Evolutionary conservation across 345 rosid genomes (phyloP).

Genomic region (Acer yangbiense): DNA sequence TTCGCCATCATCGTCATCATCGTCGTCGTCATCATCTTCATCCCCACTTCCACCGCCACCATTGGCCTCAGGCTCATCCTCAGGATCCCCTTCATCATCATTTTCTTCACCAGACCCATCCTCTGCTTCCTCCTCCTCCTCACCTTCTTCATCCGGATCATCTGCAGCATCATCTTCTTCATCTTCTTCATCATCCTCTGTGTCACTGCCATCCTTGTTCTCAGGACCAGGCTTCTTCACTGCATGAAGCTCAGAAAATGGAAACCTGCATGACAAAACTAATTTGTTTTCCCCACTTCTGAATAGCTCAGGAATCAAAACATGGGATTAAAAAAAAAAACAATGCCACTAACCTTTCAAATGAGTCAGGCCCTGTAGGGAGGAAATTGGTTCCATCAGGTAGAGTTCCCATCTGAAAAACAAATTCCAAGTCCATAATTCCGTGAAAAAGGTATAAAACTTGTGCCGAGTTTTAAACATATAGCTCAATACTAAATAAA

Average conservation of each 20-base stretch:
- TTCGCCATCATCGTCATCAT: constrained; percentile 30
- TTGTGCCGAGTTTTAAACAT: not conserved
- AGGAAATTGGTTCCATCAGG: constrained; percentile 28
- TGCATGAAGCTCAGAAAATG: constrained; percentile 35
- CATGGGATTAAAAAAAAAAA: constrained; percentile 9
- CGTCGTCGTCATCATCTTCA: constrained; percentile 41
- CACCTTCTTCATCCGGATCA: constrained; percentile 49
- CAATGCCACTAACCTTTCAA: constrained; percentile 36
- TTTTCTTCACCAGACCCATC: constrained; percentile 40
- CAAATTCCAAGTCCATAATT: constrained; percentile 3
- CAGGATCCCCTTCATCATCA: constrained; percentile 43
- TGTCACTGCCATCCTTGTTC: constrained; percentile 50
- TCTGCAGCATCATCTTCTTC: constrained; percentile 37
- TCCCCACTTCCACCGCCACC: constrained; percentile 46
- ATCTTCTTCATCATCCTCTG: constrained; percentile 54
- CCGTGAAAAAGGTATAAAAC: not conserved
- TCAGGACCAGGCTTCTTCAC: constrained; percentile 43
- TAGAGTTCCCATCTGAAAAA: constrained; percentile 38
- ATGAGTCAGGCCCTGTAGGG: constrained; percentile 27
- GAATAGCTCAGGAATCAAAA: constrained; percentile 3
- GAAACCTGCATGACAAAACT: constrained; percentile 41
- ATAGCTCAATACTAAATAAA: not conserved
- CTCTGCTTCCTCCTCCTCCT: constrained; percentile 34
- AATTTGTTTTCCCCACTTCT: constrained; percentile 4
- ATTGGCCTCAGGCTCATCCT: constrained; percentile 50